Evolutionary conservation across 768 basidiomycete genomes (phyloP), one percentile per base, ranked within the genome.

Genomic region (Tulasnella sp.): DNA sequence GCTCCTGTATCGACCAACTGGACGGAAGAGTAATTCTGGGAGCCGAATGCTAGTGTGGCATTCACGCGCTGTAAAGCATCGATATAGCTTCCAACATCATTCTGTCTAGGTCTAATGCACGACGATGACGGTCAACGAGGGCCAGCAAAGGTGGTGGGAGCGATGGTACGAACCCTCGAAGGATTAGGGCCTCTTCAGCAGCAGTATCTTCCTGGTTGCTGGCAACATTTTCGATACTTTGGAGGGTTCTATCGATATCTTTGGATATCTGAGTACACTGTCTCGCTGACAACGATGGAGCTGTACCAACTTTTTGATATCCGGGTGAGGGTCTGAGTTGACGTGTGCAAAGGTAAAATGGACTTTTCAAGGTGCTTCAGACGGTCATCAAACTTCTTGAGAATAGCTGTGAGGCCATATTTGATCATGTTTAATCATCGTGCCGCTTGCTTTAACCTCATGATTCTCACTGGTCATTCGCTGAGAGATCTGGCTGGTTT

Each of bases 341-440:
- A 91, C 0, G 88, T 88, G 81, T 95, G 93, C n/a, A 96, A 83
- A 0, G 94, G 94, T 18, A 92, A 83, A 75, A 96, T 94, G 2
- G 93, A 91, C 81, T 94, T 95, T 82, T 95, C 94, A 29, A 95
- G 88, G 82, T 91, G 92, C 57, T 92, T 91, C 6, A 96, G 85
- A 26, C 94, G 89, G 1, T 90, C 89, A 83, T 95, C 94, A 81
- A 95, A 94, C 81, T 91, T 94, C 80, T 92, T 90, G 73, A 96
- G 86, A 81, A 95, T 91, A 70, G 92, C 94, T 95, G 82, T 82
- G 81, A 81, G 83, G 80, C 11, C 80, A 86, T 75, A 86, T 81
- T 73, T 29, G 39, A 16, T 77, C 15, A 78, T 23, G 70, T 74
- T 69, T 77, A 7, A 23, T 26, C 20, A 32, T 16, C 29, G 10